These are phyloP conservation scores for Sarcocystis neurona DNA, from an alignment of 169 alveolate genomes.

Conservation along the genomic window DNA sequence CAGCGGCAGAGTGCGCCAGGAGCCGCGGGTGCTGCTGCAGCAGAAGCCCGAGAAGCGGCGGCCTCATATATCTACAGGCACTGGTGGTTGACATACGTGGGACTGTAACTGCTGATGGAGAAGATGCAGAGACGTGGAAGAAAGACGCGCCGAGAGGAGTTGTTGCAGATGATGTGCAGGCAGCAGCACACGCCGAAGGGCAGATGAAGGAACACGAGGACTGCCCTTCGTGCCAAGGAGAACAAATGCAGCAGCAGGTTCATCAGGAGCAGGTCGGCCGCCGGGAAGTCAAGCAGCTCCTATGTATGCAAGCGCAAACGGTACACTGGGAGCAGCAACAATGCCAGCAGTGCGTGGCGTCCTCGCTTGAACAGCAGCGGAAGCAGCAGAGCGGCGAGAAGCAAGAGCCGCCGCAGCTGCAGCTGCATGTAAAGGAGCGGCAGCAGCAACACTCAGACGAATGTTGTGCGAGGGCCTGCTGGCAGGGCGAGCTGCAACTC, in stretches of 20 bases:
- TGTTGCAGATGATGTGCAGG: conserved; percentile 34
- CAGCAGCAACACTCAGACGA: no score
- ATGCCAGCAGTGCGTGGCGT: no score
- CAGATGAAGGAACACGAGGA: not conserved
- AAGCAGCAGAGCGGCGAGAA: no score
- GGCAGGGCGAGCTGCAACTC: no score
- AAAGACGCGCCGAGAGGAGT: conserved; percentile 51
- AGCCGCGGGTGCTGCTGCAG: conserved; percentile 47
- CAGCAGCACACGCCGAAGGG: not conserved
- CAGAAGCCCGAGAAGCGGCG: conserved; percentile 61
- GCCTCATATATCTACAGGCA: conserved; percentile 55
- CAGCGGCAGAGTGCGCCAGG: conserved; percentile 60
- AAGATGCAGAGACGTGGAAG: conserved; percentile 56
- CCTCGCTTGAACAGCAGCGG: no score
- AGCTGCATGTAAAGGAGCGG: conserved; percentile 6
- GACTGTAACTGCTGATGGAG: conserved; percentile 48
- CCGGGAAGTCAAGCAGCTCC: no score
- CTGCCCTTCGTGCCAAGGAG: conserved; percentile 8
- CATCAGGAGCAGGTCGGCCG: no score
- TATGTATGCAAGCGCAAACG: no score
- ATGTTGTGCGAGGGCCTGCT: no score
- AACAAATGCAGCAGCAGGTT: no score
- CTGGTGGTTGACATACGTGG: conserved; percentile 44
- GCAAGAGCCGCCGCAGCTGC: no score
- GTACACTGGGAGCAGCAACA: no score